Base-by-base conservation (phyloP, 2,329 filamentous ascomycete species). In the Alternaria solani region DNA sequence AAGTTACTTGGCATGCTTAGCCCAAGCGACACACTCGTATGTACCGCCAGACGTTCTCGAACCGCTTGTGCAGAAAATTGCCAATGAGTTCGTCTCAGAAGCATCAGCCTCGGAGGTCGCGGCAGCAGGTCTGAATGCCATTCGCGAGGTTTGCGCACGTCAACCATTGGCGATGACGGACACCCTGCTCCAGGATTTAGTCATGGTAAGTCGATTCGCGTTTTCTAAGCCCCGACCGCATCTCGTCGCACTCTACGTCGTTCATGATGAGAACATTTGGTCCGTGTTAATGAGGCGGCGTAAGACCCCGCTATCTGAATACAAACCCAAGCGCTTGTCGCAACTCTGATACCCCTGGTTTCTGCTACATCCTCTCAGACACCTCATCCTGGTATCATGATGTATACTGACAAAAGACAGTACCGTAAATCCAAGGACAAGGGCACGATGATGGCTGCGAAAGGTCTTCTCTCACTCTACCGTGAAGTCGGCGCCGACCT, bases 341-440 rank as follows among this genome's bases (percentile, higher is more conserved):
- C 90, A 91, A 80, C 86, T 92, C 91, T 94, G 91, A 71, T 64
- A 58, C 57, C 68, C 7, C 54, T 49, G 62, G 55, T 62, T 65
- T 55, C 53, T 59, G 57, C 64, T 65, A 52, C 63, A 59, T 47
- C 20, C 57, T 51, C 30, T 30, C 26, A 64, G 9, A 14, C 28
- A 58, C 16, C 36, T 39, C 14, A 12, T 47, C 18, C 11, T 48
- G 30, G 8, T 12, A 20, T 11, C 6, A 6, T 8, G 25, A 23
- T 7, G 6, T 48, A 18, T 16, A 36, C 60, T 69, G 51, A 69
- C 60, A 18, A 7, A 18, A 14, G 4, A 2, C 43, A 70, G 67
- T 98, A 99, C 81, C 88, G 92, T 62, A 97, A 96, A 83, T 96
- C 92, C 75, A 99, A 99, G 77, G 95, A 99, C 75, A 99, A 98